These are phyloP conservation scores for Curvularia lunata DNA, from an alignment of 2,329 filamentous ascomycete genomes.

Conservation along the genomic window DNA sequence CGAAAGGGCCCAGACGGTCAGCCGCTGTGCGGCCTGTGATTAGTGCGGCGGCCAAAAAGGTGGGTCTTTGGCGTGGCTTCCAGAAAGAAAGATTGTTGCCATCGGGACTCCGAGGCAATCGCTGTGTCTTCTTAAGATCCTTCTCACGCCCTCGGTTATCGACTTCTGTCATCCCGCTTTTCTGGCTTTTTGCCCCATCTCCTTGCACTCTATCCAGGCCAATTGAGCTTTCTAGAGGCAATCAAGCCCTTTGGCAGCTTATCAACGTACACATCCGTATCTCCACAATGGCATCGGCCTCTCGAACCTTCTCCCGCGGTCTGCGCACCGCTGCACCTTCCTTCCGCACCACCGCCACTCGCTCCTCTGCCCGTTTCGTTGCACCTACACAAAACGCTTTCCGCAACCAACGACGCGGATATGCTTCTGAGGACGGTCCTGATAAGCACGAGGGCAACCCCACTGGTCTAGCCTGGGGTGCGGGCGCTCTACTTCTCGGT, in stretches of 20 bases:
- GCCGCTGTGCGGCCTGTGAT: constrained; percentile 17
- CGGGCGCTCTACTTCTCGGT: constrained; percentile 37
- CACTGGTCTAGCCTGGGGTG: constrained; percentile 49
- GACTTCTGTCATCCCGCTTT: constrained; percentile 10
- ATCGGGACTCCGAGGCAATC: constrained; percentile 16
- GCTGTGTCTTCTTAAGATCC: constrained; percentile 22
- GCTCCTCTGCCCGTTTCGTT: constrained; percentile 61
- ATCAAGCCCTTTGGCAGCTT: constrained; percentile 4
- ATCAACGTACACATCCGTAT: constrained; percentile 7
- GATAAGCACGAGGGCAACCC: constrained; percentile 58
- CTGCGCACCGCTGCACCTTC: constrained; percentile 49
- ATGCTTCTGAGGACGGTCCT: constrained; percentile 65
- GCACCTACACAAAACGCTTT: constrained; percentile 69
- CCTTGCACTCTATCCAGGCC: constrained; percentile 4
- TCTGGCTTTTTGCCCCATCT: constrained; percentile 1
- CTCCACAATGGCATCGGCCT: constrained; percentile 44
- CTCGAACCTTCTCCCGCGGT: constrained; percentile 48
- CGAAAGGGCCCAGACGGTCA: constrained; percentile 26
- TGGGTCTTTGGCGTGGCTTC: constrained; percentile 22
- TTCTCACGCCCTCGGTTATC: constrained; percentile 5
- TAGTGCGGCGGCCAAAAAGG: constrained; percentile 19
- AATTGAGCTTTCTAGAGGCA: constrained; percentile 19
- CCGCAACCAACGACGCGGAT: constrained; percentile 79
- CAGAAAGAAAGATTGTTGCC: constrained; percentile 30
- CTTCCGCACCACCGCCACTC: constrained; percentile 65